Base-by-base conservation (phyloP, 2,329 filamentous ascomycete species). In the Talaromyces albobiverticillius region DNA sequence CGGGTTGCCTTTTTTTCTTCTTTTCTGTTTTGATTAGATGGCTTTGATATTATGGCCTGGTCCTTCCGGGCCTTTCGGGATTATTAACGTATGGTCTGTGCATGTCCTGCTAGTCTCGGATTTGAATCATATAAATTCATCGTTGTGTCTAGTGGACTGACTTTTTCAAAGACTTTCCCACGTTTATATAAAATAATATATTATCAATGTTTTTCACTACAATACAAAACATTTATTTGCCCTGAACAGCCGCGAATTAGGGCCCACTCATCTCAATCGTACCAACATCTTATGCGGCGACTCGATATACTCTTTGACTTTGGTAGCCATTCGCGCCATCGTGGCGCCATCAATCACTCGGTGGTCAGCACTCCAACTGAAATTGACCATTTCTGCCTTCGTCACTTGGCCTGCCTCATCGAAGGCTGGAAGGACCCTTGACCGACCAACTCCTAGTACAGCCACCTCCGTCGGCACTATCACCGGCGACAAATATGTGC, bases 291-390 rank as follows among this genome's bases (percentile, higher is more conserved):
- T 81, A 67, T 92, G 91, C 4, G 93, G 90, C 65, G 89, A 84
- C 75, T 97, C 92, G 36, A 97, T 82, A 62, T 89, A 84, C 49
- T 79, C 78, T 62, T 85, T 84, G 20, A 97, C 88, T 58, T 87
- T 81, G 64, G 92, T 90, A 11, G 90, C 91, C 69, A 93, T 93
- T 61, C 92, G 82, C 18, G 94, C 94, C 82, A 96, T 90, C 57
- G 92, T 96, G 45, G 93, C 93, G 2, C 94, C 94, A 72, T 99
- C 94, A 45, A 97, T 85, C 51, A 97, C 89, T 18, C 94, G 80
- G 73, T 99, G 94, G 72, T 97, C 92, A 5, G 93, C 93, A 70
- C 89, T 93, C 93, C 93, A 97, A 73, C 92, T 97, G 63, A 97
- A 90, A 67, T 95, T 91, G 68, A 87, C 87, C 57, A 95, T 82